Base-by-base conservation (phyloP, 164 flowering plant species). In the Macadamia tetraphylla region DNA sequence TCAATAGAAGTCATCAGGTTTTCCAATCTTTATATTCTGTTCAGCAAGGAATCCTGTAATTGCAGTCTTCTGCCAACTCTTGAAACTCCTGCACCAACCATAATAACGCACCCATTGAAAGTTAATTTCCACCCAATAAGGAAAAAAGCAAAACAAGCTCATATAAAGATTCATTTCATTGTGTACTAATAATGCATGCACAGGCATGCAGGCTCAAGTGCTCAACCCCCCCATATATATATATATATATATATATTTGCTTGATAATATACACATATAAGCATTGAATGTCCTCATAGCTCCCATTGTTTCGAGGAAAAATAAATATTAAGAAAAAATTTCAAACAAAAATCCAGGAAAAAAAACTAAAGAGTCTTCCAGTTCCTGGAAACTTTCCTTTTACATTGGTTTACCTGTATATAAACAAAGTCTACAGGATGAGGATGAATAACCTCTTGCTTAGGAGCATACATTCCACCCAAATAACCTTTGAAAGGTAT, bases 1-100 rank as follows among this genome's bases (percentile, higher is more conserved):
- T 85, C 76, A 86, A 72, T 6, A 66, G 82, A 94, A 94, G 70
- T 91, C 98, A 35, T 67, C 76, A 10, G 97, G 93, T 76, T 88
- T 91, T 44, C 97, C 97, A 62, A 91, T 81, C 76, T 82, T 86
- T 29, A 91, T 85, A 72, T 78, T 81, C 70, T 81, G 81, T 68
- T 86, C 85, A 6, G 65, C 76, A 15, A 91, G 67, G 73, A 82
- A 91, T 4, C 71, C 84, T 30, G 67, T 80, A 60, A 94, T 86
- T 29, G 89, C 94, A 73, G 83, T 91, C 77, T 83, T 91, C 81
- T 94, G 96, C 97, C 97, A 91, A 76, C 96, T 70, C 79, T 94
- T 94, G 85, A 94, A 91, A 76, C 96, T 91, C 90, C 97, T 91
- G 90, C 79, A 75, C 8, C 14, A 72, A 40, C 18, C 71, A 70